Evolutionary conservation across 345 rosid genomes (phyloP), one percentile per base, ranked within the genome.

Genomic region (Pugionium dolabratum): DNA sequence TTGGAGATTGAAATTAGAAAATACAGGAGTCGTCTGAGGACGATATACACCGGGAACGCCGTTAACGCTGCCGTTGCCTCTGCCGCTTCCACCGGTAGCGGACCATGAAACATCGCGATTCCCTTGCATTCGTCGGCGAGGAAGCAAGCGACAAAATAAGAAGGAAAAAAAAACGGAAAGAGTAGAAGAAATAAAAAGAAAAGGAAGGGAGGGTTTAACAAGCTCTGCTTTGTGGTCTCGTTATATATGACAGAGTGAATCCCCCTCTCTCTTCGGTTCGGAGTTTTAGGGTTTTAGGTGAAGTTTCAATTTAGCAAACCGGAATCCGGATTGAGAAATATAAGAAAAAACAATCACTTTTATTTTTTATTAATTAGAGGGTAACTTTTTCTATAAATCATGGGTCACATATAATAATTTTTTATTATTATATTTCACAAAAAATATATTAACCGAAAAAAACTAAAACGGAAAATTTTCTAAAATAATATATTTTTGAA

Each of bases 91-190:
- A 28, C 33, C 27, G 60, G 9, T 60, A 0, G 32, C 7, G 63
- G 77, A 7, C 78, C 78, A 74, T 48, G 70, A 56, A 30, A 55
- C 70, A 43, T 75, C 73, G 56, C 66, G 78, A 28, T 75, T 75
- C 55, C 78, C 70, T 50, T 75, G 75, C 78, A 75, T 69, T 55
- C 41, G 69, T 39, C 54, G 69, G 64, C 73, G 59, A 32, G 40
- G 37, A 31, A 18, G 29, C 9, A 50, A 10, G 58, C 31, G 28
- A 35, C 9, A 18, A 28, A 28, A 28, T 33, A 3, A 11, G 6
- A 9, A 28, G 26, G 31, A 3, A 5, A 2, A 7, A 62, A 47
- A 34, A 2, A 11, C 2, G 9, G 7, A 4, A n/a, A 5, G 9
- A 1, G 6, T 26, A 1, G 32, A 7, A 51, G 47, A 18, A 18